A percentile compares a stretch with the other conserved stretches of the same genome.
Evolutionary conservation across 2,329 filamentous ascomycete genomes (phyloP).

Genomic region (Karstenula rhodostoma): DNA sequence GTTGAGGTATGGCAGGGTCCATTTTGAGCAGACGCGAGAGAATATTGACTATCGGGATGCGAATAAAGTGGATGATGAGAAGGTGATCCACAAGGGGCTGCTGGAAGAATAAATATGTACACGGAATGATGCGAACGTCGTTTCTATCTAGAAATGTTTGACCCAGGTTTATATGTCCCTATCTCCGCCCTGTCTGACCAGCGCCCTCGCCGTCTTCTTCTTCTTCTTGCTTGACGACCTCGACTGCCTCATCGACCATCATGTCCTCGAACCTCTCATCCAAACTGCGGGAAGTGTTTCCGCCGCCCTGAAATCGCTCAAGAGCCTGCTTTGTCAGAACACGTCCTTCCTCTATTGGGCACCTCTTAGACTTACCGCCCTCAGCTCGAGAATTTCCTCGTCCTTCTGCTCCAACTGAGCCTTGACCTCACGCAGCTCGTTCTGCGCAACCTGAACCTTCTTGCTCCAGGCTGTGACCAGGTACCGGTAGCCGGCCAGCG

Average conservation of each 20-base stretch:
- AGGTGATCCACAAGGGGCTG: conserved; percentile 33
- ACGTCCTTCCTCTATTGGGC: not conserved
- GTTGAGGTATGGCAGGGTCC: conserved; percentile 46
- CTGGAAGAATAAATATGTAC: conserved; percentile 18
- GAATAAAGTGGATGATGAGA: conserved; percentile 15
- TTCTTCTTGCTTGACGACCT: too few relatives aligned
- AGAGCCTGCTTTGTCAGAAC: not conserved
- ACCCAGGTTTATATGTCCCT: too few relatives aligned
- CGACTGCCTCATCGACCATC: too few relatives aligned
- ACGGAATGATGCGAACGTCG: not conserved
- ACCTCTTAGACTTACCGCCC: not conserved
- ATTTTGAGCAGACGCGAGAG: conserved; percentile 48
- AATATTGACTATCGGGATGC: conserved; percentile 31
- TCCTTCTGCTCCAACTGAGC: not conserved
- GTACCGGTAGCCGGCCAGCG: not conserved
- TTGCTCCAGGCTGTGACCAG: not conserved
- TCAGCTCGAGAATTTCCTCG: not conserved
- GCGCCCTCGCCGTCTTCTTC: too few relatives aligned
- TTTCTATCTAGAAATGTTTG: not conserved
- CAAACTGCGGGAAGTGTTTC: too few relatives aligned
- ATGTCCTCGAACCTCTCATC: too few relatives aligned
- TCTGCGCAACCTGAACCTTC: not conserved
- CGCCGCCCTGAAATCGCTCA: not conserved
- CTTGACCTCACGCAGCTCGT: not conserved
- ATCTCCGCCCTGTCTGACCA: too few relatives aligned